Conservation (phyloP, 495 filamentous ascomycete genomes). For the Penicillium antarcticum region DNA sequence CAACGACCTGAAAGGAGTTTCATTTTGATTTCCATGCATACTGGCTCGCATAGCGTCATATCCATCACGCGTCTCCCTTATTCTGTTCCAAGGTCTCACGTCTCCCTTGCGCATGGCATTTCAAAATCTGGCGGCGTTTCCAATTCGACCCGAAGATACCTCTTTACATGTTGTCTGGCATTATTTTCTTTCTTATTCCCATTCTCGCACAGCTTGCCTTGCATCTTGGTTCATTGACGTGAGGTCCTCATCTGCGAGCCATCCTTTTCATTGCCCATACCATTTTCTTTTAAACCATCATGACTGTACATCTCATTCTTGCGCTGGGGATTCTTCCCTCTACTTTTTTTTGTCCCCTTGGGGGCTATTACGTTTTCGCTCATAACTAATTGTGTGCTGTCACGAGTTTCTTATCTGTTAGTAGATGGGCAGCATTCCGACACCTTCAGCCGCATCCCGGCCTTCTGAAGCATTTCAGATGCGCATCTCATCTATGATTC, state of each 20-base stretch:
- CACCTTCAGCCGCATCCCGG: slow-evolving; percentile 2
- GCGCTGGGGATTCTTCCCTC: background rate
- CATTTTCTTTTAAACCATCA: slow-evolving; percentile 5
- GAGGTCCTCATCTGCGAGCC: slow-evolving; percentile 1
- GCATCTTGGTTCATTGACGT: slow-evolving; percentile 1
- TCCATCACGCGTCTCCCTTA: slow-evolving; percentile 23
- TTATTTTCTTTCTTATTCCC: slow-evolving; percentile 10
- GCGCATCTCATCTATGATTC: slow-evolving; percentile 15
- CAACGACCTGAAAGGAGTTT: slow-evolving; percentile 22
- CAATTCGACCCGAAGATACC: slow-evolving; percentile 43
- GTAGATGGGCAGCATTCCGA: slow-evolving; percentile 22
- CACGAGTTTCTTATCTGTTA: slow-evolving; percentile 35
- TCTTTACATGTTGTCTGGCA: slow-evolving; percentile 34
- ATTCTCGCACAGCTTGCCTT: slow-evolving; percentile 12
- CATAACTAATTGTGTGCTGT: slow-evolving; percentile 18
- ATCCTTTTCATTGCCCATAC: slow-evolving; percentile 25
- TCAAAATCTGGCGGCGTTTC: slow-evolving; percentile 42
- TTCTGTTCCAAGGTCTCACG: slow-evolving; percentile 28
- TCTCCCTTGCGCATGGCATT: slow-evolving; percentile 43
- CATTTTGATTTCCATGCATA: slow-evolving; percentile 42
- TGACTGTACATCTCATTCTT: slow-evolving; percentile 9
- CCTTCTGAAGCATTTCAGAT: slow-evolving; percentile 14
- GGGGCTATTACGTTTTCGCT: slow-evolving; percentile 5
- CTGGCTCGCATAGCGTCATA: slow-evolving; percentile 46
- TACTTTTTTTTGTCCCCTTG: background rate